Conservation (phyloP, 306 rosid species). For the Lathyrus sativus region DNA sequence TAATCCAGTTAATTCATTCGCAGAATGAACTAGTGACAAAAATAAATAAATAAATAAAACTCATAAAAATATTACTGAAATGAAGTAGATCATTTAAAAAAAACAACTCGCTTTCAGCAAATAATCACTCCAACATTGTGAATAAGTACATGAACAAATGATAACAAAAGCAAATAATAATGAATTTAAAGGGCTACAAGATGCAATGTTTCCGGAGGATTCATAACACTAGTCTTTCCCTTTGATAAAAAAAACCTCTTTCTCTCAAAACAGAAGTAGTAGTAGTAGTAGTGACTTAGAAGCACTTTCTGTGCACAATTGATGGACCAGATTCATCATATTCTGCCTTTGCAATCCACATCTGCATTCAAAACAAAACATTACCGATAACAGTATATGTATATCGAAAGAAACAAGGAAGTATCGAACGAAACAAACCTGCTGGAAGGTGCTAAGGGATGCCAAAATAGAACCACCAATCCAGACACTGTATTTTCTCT, state of each 20-base stretch:
- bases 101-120: slow-evolving; percentile 49
- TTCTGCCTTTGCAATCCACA: slow-evolving; percentile 99
- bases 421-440: slow-evolving; percentile 55
- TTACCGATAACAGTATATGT: not conserved
- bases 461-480: slow-evolving; percentile 99
- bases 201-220: slow-evolving; percentile 44
- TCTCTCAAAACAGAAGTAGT: slow-evolving; percentile 31
- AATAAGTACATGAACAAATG: slow-evolving; percentile 47
- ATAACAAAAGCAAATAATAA: slow-evolving; percentile 45
- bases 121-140: slow-evolving; percentile 55
- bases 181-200: slow-evolving; percentile 48
- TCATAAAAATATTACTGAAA: slow-evolving; percentile 32
- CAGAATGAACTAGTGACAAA: slow-evolving; percentile 34
- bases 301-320: slow-evolving; percentile 98
- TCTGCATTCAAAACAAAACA: slow-evolving; percentile 53
- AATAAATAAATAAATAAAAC: slow-evolving; percentile 13
- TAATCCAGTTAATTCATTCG: slow-evolving; percentile 31
- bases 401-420: slow-evolving; percentile 6
- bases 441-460: slow-evolving; percentile 99
- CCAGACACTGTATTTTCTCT: slow-evolving; percentile 99
- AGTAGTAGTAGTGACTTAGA: slow-evolving; percentile 42
- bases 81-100: slow-evolving; percentile 43
- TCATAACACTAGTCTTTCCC: slow-evolving; percentile 41
- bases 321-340: slow-evolving; percentile 98
- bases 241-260: slow-evolving; percentile 49